A percentile compares a stretch with the other conserved stretches of the same genome.
Conservation (phyloP, 768 basidiomycete genomes). For the Boletus barrowsii region DNA sequence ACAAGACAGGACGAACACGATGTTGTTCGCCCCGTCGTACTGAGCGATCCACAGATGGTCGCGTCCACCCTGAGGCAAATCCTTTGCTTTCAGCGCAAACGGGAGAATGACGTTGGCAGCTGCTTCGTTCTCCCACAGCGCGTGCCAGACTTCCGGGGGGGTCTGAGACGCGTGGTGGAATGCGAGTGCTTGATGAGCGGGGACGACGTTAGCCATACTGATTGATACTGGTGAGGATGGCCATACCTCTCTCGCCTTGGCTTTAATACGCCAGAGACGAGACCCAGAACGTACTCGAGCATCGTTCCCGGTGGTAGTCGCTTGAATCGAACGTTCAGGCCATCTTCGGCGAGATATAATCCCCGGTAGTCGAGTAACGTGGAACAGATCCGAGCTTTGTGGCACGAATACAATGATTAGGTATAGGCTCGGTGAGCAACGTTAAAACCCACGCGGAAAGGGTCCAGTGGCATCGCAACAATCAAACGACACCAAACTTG, state of each 20-base stretch:
- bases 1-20: conserved; percentile 10
- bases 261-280: background rate
- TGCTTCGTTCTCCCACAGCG: conserved; percentile 27
- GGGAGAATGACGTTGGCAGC: conserved; percentile 41
- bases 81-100: conserved; percentile 30
- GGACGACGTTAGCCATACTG: conserved; percentile 10
- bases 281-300: background rate
- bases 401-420: background rate
- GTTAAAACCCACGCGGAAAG: background rate
- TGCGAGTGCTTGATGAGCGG: background rate
- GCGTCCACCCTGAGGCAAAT: background rate
- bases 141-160: conserved; percentile 23
- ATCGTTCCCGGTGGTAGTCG: background rate
- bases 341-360: background rate
- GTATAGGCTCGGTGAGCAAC: background rate
- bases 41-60: conserved; percentile 31
- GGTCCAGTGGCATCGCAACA: background rate
- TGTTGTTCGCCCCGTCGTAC: conserved; percentile 12
- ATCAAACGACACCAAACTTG: background rate
- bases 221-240: background rate
- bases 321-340: background rate
- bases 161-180: conserved; percentile 17
- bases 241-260: background rate
- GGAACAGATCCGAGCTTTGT: background rate
- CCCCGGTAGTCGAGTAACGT: background rate